Evolutionary conservation across 441 rosid species (phyloP), one percentile per base, ranked within the genome.

Genomic region (Populus tomentosa): DNA sequence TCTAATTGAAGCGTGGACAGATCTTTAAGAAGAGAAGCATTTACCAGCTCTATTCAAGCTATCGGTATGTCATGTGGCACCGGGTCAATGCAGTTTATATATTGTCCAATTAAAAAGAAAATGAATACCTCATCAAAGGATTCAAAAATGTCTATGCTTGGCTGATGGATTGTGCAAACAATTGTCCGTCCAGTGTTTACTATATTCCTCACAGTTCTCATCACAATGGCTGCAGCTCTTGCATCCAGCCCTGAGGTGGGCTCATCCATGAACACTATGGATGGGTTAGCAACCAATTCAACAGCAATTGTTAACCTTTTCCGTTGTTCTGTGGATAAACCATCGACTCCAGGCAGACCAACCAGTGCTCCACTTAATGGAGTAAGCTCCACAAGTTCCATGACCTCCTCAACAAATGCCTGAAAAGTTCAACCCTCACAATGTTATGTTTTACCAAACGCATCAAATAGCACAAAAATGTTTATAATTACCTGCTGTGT

Each of bases 221-320:
- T 95, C 75, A 95, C 99, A 83, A 94, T 95, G 75, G 99, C 99
- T 70, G 99, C 99, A 82, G 99, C 88, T 78, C 97, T 87, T 72
- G 98, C 99, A 85, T 95, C 99, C 83, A 95, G 84, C 61, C 99
- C 98, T 61, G 99, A 92, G 4, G 98, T 94, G 75, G 98, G 99
- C 86, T 95, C 99, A 71, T 95, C 99, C 98, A 95, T 95, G 85
- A 94, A 95, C 71, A 95, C 97, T 80, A 95, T 89, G 59, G 98
- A 94, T 78, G 99, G 99, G 80, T 95, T 95, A 72, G 99, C 97
- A 62, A 95, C 97, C 81, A 95, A 80, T 83, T 95, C 99, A 69
- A 92, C 95, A 16, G 99, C 98, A 77, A 95, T 95, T 5, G 99
- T 95, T 78, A 95, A 79, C 74, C 98, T 85, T 86, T 95, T 95